Base-by-base conservation (phyloP, 2,329 filamentous ascomycete species). In the Aureobasidium mangrovei region DNA sequence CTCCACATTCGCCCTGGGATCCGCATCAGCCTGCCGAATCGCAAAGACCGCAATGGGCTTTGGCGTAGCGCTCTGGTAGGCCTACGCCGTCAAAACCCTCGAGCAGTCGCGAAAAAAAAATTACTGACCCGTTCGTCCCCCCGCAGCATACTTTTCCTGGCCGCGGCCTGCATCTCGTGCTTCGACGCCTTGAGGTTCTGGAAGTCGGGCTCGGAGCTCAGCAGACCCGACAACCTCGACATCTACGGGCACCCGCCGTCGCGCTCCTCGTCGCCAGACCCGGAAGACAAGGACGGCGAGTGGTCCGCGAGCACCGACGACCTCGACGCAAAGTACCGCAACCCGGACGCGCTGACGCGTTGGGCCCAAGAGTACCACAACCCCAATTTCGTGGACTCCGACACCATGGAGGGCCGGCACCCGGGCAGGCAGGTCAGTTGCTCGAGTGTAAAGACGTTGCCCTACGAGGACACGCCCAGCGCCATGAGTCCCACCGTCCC, bases 251-350 rank as follows among this genome's bases (percentile, higher is more conserved):
- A 42, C n/a, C n/a, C 47, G 10, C 28, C 29, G 27, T 51, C 49
- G 12, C 49, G 49, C 12, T n/a, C 49, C 24, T 43, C 49, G 26
- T 53, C 49, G 3, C 31, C 40, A 12, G 49, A 18, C 18, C 18
- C 18, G 18, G 18, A 53, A 5, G 49, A 31, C 40, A 53, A 44
- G 9, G 40, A 38, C 8, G 18, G 18, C 18, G 49, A 36, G 7
- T 53, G 49, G 49, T 53, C 49, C 12, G 26, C 40, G 4, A 53
- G 40, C 27, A 53, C 33, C 3, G 49, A 53, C 4, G 49, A 53
- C 26, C 27, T 53, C 24, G 36, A 51, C 10, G 36, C 36, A 28
- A 51, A 41, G 24, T 35, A 18, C 18, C 18, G 18, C 18, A 18
- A 18, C 18, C 18, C 18, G 18, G 18, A 18, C 18, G 18, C 18